Percentiles rank a stretch among this genome's conserved stretches.
phyloP scores from a whole-genome alignment of 257 asterid genomes.

The Ligustrum vulgare region DNA sequence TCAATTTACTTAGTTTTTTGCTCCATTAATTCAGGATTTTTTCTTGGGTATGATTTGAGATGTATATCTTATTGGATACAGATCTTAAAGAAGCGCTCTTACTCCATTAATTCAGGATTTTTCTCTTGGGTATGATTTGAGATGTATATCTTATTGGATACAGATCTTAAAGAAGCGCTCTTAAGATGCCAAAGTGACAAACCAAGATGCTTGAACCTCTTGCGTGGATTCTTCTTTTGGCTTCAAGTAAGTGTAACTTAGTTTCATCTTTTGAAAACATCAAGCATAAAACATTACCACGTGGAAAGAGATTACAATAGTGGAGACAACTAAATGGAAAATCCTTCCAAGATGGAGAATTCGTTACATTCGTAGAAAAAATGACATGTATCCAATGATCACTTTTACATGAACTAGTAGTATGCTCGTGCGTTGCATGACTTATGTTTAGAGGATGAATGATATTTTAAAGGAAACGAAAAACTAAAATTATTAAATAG shows the following conservation, averaged over 20 bases:
- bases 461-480: too few relatives aligned
- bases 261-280: neutral
- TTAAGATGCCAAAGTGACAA: neutral
- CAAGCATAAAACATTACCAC: neutral
- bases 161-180: neutral
- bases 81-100: neutral
- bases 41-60: neutral
- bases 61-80: neutral
- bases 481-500: too few relatives aligned
- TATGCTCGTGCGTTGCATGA: too few relatives aligned
- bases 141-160: neutral
- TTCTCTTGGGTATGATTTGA: neutral
- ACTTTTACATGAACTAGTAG: neutral
- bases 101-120: neutral
- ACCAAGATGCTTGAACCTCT: neutral
- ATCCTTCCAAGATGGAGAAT: neutral
- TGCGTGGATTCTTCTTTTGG: constrained; percentile 7
- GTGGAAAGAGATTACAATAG: neutral
- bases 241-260: neutral
- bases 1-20: neutral
- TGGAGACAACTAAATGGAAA: neutral
- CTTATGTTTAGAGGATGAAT: too few relatives aligned
- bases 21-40: neutral
- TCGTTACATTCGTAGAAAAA: neutral
- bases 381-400: neutral